Evolutionary conservation across 768 basidiomycete species (phyloP), one percentile per base, ranked within the genome.

Genomic region (Mycena maculata): DNA sequence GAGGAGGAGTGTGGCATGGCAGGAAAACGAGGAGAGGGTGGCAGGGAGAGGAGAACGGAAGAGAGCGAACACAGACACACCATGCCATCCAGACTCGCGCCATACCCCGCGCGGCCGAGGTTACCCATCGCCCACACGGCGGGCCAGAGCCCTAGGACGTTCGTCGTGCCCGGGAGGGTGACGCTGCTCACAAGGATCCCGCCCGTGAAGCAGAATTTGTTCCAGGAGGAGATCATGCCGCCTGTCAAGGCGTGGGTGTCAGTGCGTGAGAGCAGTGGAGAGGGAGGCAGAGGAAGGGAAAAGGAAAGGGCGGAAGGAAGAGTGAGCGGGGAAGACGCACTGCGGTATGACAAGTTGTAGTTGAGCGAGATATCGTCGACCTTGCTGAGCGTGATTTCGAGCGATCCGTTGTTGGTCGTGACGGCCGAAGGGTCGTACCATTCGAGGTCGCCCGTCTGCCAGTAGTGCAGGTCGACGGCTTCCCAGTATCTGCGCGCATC

Each of bases 371-470:
- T 80, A 73, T 85, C 91, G 87, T 77, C 89, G 86, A 76, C 91
- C 94, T 71, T 91, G 76, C 56, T 95, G 79, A 63, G 86, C 31
- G 95, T 90, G 47, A 90, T 42, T 42, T 59, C 85, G 41, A 97
- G 87, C 39, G 84, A 82, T 22, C 95, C 94, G 70, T 86, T 83
- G 48, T 77, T 75, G 12, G 95, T 96, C 3, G 88, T 90, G 47
- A 94, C 79, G 12, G 89, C 89, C 31, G 81, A 87, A 0, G 94
- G 94, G 70, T 92, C 91, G 76, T 96, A 68, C 94, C 94, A 97
- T 77, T 98, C 93, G 73, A 92, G 66, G 72, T 93, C 90, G 65
- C 87, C 87, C 5, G 92, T 60, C 63, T 89, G 88, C 91, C 92
- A 93, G 72, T 93, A 94, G 75, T 94, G 89, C 36, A 94, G 81